These are phyloP conservation scores for Pistacia vera DNA, from an alignment of 345 rosid species.

Conservation along the genomic window DNA sequence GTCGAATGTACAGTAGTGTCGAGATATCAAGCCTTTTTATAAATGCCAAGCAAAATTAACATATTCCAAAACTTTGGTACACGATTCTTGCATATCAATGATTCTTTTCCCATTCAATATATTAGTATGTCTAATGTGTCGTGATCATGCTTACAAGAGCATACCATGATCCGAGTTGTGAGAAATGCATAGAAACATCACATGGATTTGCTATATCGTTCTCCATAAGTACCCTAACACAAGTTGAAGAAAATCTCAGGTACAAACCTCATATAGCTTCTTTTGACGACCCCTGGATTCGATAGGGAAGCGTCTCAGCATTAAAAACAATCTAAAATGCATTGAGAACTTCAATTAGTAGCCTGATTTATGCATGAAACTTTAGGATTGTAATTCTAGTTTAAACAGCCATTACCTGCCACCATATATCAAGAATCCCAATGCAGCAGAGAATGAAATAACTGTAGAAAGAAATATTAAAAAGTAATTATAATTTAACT, in stretches of 20 bases:
- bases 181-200: neutral
- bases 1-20: constrained; percentile 17
- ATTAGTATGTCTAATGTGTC: neutral
- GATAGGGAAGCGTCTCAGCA: constrained; percentile 84
- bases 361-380: neutral
- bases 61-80: too few relatives aligned
- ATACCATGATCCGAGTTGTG: neutral
- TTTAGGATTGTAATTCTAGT: neutral
- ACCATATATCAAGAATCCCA: constrained; percentile 77
- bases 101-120: too few relatives aligned
- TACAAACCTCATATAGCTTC: constrained; percentile 78
- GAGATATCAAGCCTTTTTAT: neutral
- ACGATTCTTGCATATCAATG: too few relatives aligned
- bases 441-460: constrained; percentile 64
- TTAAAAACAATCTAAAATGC: constrained; percentile 60
- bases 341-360: neutral
- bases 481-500: neutral
- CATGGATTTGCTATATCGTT: neutral
- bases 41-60: too few relatives aligned
- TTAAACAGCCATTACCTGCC: constrained; percentile 55
- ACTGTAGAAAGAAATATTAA: constrained; percentile 42
- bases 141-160: neutral
- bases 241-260: neutral
- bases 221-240: neutral
- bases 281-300: constrained; percentile 87